phyloP scores from a whole-genome alignment of 176 grass and related monocot genomes.

The Carex littledalei region DNA sequence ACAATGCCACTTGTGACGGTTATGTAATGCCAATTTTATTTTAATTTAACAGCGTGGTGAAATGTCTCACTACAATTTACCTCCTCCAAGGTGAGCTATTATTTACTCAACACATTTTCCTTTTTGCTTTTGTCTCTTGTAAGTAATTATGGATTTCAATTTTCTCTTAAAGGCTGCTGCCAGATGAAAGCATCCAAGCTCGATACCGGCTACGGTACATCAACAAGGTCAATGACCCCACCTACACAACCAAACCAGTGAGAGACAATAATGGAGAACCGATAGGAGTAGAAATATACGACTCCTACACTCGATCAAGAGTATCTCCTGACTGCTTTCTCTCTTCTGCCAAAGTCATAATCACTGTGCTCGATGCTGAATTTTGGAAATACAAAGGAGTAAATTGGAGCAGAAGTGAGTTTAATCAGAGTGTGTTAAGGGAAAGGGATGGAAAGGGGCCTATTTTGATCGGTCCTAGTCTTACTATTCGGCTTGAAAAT shows the following conservation, averaged over 20 bases:
- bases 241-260: neutral
- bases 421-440: neutral
- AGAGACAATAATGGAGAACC: neutral
- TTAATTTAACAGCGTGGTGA: too few relatives aligned
- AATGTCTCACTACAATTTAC: too few relatives aligned
- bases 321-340: neutral
- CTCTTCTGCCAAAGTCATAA: constrained; percentile 9
- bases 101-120: too few relatives aligned
- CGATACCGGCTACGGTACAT: neutral
- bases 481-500: neutral
- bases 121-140: too few relatives aligned
- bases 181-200: neutral
- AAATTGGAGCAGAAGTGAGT: neutral
- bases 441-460: neutral
- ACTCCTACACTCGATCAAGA: neutral
- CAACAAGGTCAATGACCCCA: neutral
- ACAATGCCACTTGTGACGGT: too few relatives aligned
- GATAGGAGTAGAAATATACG: neutral
- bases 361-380: neutral
- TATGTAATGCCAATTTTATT: too few relatives aligned
- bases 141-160: too few relatives aligned
- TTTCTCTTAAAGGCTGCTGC: neutral
- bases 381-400: neutral
- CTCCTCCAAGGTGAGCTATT: too few relatives aligned
- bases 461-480: neutral